Conservation (phyloP, 805 yeast species). For the Vanderwaltozyma polyspora region DNA sequence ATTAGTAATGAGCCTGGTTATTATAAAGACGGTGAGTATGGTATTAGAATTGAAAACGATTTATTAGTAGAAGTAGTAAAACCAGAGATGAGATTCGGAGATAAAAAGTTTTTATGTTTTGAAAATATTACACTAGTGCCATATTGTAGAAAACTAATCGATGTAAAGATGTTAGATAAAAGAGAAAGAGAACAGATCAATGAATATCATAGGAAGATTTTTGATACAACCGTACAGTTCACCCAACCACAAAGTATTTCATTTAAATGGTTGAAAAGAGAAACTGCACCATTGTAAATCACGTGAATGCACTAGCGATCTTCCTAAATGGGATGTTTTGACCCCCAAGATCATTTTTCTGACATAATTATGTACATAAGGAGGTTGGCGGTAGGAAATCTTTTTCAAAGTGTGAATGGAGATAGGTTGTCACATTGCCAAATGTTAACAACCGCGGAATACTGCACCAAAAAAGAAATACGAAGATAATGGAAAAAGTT, state of each 20-base stretch:
- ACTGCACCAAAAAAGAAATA: too few species aligned
- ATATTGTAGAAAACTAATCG: conserved; percentile 66
- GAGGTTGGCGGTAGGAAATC: too few species aligned
- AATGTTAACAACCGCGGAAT: too few species aligned
- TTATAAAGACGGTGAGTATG: conserved; percentile 82
- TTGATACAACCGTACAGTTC: conserved; percentile 39
- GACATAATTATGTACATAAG: too few species aligned
- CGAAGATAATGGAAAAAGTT: too few species aligned
- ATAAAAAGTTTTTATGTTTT: conserved; percentile 50
- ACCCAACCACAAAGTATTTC: conserved; percentile 52
- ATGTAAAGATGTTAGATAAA: conserved; percentile 38
- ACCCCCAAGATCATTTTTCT: too few species aligned
- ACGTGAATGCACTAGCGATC: too few species aligned
- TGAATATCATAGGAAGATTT: conserved; percentile 47
- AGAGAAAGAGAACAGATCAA: conserved; percentile 66
- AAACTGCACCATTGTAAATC: conserved; percentile 28
- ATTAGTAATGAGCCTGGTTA: conserved; percentile 91
- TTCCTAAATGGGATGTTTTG: too few species aligned
- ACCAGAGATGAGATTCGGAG: conserved; percentile 27
- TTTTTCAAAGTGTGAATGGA: too few species aligned
- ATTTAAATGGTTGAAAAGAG: conserved; percentile 58
- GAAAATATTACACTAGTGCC: conserved; percentile 84
- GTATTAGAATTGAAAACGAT: conserved; percentile 83
- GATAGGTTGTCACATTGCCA: too few species aligned
- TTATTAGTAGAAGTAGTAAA: conserved; percentile 40